Base-by-base conservation (phyloP, 2,329 filamentous ascomycete genomes). In the Anthostomella pinea region DNA sequence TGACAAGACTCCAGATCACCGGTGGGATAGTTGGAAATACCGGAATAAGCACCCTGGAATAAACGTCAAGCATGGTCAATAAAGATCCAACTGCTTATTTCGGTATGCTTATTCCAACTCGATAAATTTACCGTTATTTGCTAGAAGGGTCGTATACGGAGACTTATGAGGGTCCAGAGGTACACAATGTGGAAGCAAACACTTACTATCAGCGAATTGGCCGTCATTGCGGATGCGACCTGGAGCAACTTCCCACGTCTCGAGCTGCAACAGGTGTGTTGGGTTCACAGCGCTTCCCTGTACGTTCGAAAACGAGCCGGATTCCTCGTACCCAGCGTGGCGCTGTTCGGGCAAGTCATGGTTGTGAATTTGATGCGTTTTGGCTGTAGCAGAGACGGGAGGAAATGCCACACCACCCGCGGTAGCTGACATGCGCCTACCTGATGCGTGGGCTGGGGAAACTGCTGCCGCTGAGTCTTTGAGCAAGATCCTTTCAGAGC, bases 181-280 rank as follows among this genome's bases (percentile, higher is more conserved):
- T n/a, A n/a, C n/a, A n/a, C n/a, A n/a, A n/a, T n/a, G n/a, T n/a
- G 15, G 8, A n/a, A 4, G 10, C 13, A 23, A 15, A 25, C n/a
- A 58, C 67, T 45, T 54, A 70, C 68, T 68, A 18, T 63, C 57
- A 2, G 51, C 48, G 1, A 23, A 25, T 6, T 30, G 29, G 1
- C 41, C 38, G 4, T 54, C 42, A 21, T 62, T 56, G 7, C 47
- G 50, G 19, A 68, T 51, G 15, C 64, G 60, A 11, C 69, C 69
- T 1, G 69, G 68, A 0, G 68, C 67, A 29, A 69, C 43, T 46
- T 72, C 69, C 67, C 67, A 70, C 3, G 58, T 56, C 43, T 70
- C 67, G 56, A 69, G 32, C 33, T 66, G 53, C 5, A 63, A 30
- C 3, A 52, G 38, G 10, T 45, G 32, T 6, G 11, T 41, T 18